Conservation (phyloP, 2,329 filamentous ascomycete genomes). For the Colletotrichum brevisporum region DNA sequence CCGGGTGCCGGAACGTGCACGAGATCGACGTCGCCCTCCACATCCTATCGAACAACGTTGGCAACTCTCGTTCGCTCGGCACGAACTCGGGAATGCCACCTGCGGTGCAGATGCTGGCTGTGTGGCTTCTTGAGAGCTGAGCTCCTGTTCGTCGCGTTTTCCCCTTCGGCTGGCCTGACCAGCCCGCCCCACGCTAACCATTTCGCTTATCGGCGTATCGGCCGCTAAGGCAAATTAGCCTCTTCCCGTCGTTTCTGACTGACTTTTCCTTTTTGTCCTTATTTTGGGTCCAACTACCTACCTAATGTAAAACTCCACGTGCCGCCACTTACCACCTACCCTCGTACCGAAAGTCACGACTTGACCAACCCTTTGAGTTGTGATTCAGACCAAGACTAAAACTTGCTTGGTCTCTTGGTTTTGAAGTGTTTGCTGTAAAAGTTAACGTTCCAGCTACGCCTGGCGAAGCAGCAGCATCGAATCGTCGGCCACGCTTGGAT, state of each 20-base stretch:
- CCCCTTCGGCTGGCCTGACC: conserved; percentile 1
- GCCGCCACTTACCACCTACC: not conserved
- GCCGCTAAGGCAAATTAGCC: conserved; percentile 37
- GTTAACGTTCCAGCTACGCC: too few species aligned
- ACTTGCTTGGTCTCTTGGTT: too few species aligned
- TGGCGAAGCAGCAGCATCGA: too few species aligned
- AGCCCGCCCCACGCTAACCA: conserved; percentile 24
- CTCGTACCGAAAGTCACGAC: too few species aligned
- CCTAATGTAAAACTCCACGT: not conserved
- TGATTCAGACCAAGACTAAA: too few species aligned
- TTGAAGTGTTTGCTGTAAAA: too few species aligned
- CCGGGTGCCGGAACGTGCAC: not conserved
- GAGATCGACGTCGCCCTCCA: not conserved
- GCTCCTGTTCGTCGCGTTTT: conserved; percentile 26
- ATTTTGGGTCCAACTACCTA: not conserved
- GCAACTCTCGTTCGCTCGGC: conserved; percentile 8
- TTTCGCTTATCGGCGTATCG: conserved; percentile 37
- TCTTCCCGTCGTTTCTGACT: not conserved
- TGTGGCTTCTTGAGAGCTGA: not conserved
- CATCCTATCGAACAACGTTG: not conserved
- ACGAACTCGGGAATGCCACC: conserved; percentile 3
- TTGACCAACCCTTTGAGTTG: not conserved
- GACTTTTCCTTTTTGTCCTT: conserved; percentile 32
- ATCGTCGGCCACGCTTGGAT: too few species aligned
- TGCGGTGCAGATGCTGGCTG: not conserved